Evolutionary conservation across 352 stramenopile species (phyloP).

Genomic region (Phytophthora sp.): DNA sequence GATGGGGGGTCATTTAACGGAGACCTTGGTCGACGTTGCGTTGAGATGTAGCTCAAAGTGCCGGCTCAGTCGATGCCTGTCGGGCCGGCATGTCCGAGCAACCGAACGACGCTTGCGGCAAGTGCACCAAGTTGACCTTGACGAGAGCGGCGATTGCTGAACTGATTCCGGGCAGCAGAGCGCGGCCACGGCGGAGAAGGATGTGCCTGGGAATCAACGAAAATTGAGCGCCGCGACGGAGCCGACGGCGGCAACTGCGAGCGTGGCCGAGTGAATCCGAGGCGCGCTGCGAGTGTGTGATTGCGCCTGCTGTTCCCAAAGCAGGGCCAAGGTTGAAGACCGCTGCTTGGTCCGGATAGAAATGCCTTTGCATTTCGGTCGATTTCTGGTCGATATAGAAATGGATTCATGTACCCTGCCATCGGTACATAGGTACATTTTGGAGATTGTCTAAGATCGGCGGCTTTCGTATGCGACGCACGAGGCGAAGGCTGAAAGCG

Average conservation of each 20-base stretch:
- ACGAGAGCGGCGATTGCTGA: slow-evolving; percentile 18
- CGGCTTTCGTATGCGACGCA: too few species aligned
- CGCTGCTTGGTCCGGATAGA: slow-evolving; percentile 17
- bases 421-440: too few species aligned
- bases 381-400: not conserved
- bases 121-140: not conserved
- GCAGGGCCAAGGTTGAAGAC: slow-evolving; percentile 27
- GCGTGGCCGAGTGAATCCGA: slow-evolving; percentile 14
- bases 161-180: slow-evolving; percentile 13
- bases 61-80: not conserved
- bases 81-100: slow-evolving; percentile 1
- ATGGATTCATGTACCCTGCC: not conserved
- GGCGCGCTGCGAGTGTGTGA: slow-evolving; percentile 10
- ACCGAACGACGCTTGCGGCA: slow-evolving; percentile 12
- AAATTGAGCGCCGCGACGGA: slow-evolving; percentile 1
- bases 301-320: slow-evolving; percentile 22
- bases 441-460: too few species aligned
- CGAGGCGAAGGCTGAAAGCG: too few species aligned
- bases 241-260: slow-evolving; percentile 6
- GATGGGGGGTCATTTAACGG: not conserved
- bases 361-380: too few species aligned
- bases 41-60: not conserved
- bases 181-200: slow-evolving; percentile 1
- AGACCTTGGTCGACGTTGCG: not conserved
- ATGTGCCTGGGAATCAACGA: slow-evolving; percentile 18